These are phyloP conservation scores for Phalaenopsis aphrodite DNA, from an alignment of 106 monocot species.

Conservation along the genomic window DNA sequence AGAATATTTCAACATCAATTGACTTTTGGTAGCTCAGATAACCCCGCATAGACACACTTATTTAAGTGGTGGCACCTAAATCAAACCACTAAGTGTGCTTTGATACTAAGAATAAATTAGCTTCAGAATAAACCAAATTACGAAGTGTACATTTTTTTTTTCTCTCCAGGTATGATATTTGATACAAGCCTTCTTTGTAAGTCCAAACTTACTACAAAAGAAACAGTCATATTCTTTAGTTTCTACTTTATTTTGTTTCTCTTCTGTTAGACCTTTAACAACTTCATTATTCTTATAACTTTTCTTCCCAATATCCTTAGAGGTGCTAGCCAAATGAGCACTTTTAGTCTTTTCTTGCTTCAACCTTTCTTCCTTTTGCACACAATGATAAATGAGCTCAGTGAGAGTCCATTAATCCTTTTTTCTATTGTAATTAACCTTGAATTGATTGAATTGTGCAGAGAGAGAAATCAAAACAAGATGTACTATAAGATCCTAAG, in stretches of 20 bases:
- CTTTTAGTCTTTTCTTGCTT: conserved; percentile 1
- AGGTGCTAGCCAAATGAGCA: background rate
- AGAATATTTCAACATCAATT: too few species aligned
- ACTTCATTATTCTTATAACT: background rate
- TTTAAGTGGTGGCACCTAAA: background rate
- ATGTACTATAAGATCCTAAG: too few species aligned
- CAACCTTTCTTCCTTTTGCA: conserved; percentile 5
- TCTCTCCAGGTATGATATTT: conserved; percentile 2
- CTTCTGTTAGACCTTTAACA: background rate
- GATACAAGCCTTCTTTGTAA: background rate
- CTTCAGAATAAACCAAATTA: background rate
- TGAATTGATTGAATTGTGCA: background rate
- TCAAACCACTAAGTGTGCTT: background rate
- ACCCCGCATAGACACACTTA: background rate
- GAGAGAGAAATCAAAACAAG: background rate
- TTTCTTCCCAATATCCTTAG: background rate
- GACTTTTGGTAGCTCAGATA: background rate
- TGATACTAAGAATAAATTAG: background rate
- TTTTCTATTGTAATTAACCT: conserved; percentile 6
- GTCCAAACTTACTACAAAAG: background rate
- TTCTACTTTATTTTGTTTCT: background rate
- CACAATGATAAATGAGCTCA: conserved; percentile 9
- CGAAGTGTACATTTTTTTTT: background rate
- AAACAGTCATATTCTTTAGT: background rate
- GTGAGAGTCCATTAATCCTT: conserved; percentile 9